phyloP scores from a whole-genome alignment of 116 monocot genomes.

The Posidonia oceanica region DNA sequence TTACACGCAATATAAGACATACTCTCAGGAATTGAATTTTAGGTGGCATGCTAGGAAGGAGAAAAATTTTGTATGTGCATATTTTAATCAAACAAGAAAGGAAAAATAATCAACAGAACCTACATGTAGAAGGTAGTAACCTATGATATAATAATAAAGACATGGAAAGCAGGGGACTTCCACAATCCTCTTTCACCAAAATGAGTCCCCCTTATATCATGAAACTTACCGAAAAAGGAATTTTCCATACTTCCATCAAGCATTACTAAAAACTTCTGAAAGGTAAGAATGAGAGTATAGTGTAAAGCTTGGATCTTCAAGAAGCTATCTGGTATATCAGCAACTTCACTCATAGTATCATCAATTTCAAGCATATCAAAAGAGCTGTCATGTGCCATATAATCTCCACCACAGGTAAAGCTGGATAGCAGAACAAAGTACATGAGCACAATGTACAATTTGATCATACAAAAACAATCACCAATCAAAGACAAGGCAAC shows the following conservation, averaged over 20 bases:
- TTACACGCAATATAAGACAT: too few relatives aligned
- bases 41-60: too few relatives aligned
- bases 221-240: slow-evolving; percentile 47
- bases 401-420: slow-evolving; percentile 12
- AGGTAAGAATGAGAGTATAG: slow-evolving; percentile 47
- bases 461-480: background rate
- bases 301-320: slow-evolving; percentile 11
- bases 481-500: too few relatives aligned
- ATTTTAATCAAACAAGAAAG: too few relatives aligned
- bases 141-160: too few relatives aligned
- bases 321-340: slow-evolving; percentile 48
- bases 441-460: background rate
- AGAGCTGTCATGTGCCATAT: background rate
- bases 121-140: too few relatives aligned
- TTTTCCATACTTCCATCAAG: slow-evolving; percentile 43
- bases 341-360: slow-evolving; percentile 27
- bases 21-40: too few relatives aligned
- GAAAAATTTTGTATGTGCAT: too few relatives aligned
- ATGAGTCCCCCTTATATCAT: slow-evolving; percentile 5
- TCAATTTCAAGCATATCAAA: slow-evolving; percentile 30
- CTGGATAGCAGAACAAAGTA: slow-evolving; percentile 9
- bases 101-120: too few relatives aligned
- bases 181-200: slow-evolving; percentile 12
- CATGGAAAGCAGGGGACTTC: slow-evolving; percentile 28
- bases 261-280: slow-evolving; percentile 55